These are phyloP conservation scores for Malus hybrid DNA, from an alignment of 331 rosid genomes.

Conservation along the genomic window DNA sequence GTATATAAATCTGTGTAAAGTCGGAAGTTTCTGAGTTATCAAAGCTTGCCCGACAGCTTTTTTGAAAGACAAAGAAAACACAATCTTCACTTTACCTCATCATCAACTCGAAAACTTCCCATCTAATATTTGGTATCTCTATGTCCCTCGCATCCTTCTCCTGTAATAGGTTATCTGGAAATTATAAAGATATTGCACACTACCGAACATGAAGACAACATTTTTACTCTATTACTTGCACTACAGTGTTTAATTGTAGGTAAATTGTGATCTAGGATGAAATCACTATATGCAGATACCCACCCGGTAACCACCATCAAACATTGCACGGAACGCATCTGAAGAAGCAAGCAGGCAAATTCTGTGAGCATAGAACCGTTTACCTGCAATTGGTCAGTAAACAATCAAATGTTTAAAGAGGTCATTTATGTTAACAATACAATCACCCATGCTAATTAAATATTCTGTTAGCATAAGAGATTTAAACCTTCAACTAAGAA, in stretches of 20 bases:
- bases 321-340: slow-evolving; percentile 98
- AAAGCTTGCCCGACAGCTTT: slow-evolving; percentile 12
- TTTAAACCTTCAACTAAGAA: slow-evolving; percentile 86
- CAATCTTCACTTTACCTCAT: slow-evolving; percentile 60
- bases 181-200: slow-evolving; percentile 2
- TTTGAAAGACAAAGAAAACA: slow-evolving; percentile 4
- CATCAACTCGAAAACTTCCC: slow-evolving; percentile 98
- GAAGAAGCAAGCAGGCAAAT: slow-evolving; percentile 96
- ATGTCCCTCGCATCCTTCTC: slow-evolving; percentile 99
- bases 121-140: slow-evolving; percentile 96
- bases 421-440: slow-evolving; percentile 9
- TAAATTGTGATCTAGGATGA: background rate
- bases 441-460: background rate
- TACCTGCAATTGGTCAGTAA: slow-evolving; percentile 48
- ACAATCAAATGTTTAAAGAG: slow-evolving; percentile 8
- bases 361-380: slow-evolving; percentile 91
- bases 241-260: background rate
- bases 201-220: background rate
- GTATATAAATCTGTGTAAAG: slow-evolving; percentile 75
- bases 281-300: background rate
- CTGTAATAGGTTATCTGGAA: slow-evolving; percentile 40
- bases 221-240: background rate
- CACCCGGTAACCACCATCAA: slow-evolving; percentile 73
- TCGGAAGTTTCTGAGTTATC: slow-evolving; percentile 12
- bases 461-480: slow-evolving; percentile 1